These are phyloP conservation scores for Rhizopogon sp. DNA, from an alignment of 768 basidiomycete species.

Conservation along the genomic window DNA sequence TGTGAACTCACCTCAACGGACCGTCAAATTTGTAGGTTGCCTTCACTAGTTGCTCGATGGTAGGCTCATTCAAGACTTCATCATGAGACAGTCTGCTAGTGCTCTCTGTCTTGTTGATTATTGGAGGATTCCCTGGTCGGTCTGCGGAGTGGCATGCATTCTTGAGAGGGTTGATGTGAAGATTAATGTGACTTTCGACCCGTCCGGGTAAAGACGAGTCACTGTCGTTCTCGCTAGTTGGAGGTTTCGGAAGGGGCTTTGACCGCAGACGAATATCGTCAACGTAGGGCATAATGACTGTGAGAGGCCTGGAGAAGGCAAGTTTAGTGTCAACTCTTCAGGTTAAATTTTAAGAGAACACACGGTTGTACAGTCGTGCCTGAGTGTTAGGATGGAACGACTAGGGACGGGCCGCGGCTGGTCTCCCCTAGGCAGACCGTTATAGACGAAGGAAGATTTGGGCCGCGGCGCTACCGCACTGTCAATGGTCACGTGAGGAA, in stretches of 20 bases:
- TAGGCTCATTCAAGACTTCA: background rate
- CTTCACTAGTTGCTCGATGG: background rate
- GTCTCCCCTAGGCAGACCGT: too few species aligned
- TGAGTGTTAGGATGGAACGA: too few species aligned
- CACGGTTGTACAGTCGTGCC: too few species aligned
- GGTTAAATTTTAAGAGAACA: too few species aligned
- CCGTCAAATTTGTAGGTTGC: background rate
- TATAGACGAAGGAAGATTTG: too few species aligned
- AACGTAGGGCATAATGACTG: slow-evolving; percentile 6
- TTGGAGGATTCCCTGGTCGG: background rate
- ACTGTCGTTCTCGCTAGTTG: slow-evolving; percentile 17
- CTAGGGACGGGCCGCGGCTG: too few species aligned
- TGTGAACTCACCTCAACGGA: slow-evolving; percentile 11
- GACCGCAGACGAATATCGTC: slow-evolving; percentile 18
- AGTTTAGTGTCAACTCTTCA: too few species aligned
- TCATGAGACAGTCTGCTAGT: background rate
- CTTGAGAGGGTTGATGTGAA: slow-evolving; percentile 6
- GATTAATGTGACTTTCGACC: background rate
- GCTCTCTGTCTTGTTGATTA: background rate
- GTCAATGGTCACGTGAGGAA: too few species aligned
- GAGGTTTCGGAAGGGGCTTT: background rate
- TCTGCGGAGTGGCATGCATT: slow-evolving; percentile 3
- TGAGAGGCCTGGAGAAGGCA: too few species aligned
- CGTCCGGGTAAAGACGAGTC: slow-evolving; percentile 16
- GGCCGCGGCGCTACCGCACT: too few species aligned